Percentiles rank a stretch among this genome's conserved stretches.
Conservation (phyloP, 495 filamentous ascomycete species). For the Penicillium psychrofluorescens region DNA sequence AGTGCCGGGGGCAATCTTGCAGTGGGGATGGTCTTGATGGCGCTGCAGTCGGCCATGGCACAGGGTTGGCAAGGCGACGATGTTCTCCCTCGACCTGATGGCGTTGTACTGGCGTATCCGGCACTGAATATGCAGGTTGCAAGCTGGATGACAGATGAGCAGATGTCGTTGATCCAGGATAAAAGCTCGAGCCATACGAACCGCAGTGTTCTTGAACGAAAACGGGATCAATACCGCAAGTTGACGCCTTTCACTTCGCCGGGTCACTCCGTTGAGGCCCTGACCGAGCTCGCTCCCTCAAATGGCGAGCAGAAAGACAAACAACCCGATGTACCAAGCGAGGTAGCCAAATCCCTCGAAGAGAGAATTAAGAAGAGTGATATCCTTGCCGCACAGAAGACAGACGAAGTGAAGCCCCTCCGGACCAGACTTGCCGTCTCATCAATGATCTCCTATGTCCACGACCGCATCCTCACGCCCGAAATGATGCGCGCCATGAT, state of each 20-base stretch:
- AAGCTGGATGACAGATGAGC: constrained; percentile 99
- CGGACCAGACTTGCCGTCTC: constrained; percentile 84
- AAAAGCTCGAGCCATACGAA: constrained; percentile 71
- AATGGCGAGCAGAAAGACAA: constrained; percentile 33
- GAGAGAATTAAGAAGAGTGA: constrained; percentile 18
- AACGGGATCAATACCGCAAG: constrained; percentile 62
- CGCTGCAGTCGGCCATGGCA: constrained; percentile 62
- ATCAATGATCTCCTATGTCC: constrained; percentile 96
- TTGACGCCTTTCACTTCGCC: constrained; percentile 57
- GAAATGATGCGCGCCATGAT: constrained; percentile 99
- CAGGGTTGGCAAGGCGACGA: constrained; percentile 51
- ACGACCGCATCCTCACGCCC: constrained; percentile 87
- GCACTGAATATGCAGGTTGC: constrained; percentile 90
- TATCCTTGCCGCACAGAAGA: constrained; percentile 31
- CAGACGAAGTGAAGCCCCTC: constrained; percentile 56
- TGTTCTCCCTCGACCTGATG: constrained; percentile 67
- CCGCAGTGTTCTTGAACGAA: constrained; percentile 63
- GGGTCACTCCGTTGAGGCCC: constrained; percentile 52
- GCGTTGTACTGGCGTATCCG: constrained; percentile 81
- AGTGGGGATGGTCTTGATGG: constrained; percentile 75
- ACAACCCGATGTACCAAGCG: constrained; percentile 17
- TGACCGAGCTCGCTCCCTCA: constrained; percentile 12
- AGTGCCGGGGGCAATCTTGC: constrained; percentile 91
- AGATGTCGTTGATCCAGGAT: constrained; percentile 89
- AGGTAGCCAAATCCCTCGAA: constrained; percentile 18